Percentiles rank a stretch among this genome's conserved stretches.
These are phyloP conservation scores for Skeletonema marinoi DNA, from an alignment of 108 stramenopile species.

Conservation along the genomic window DNA sequence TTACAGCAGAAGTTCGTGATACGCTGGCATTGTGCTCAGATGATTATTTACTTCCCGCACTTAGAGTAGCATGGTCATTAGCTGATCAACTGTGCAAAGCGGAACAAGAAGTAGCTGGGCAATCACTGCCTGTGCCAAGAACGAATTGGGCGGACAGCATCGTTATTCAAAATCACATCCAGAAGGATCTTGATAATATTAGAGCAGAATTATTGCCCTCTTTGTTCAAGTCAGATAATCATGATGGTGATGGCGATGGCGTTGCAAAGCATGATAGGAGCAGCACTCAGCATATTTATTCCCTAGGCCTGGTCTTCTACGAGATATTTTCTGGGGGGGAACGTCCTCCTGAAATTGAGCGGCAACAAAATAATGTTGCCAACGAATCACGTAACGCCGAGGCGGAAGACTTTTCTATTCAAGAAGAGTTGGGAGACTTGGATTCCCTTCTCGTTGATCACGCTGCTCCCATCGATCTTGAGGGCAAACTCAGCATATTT, in stretches of 20 bases:
- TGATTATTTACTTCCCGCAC: no score
- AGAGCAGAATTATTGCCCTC: no score
- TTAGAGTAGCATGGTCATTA: not conserved
- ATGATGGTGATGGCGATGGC: no score
- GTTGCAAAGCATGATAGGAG: no score
- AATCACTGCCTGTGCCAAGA: not conserved
- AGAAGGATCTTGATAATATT: no score
- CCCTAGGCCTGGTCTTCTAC: constrained; percentile 20
- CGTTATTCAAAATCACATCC: not conserved
- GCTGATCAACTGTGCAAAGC: constrained; percentile 8
- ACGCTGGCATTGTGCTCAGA: no score
- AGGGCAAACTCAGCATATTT: not conserved
- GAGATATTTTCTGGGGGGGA: constrained; percentile 24
- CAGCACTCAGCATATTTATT: constrained; percentile 6
- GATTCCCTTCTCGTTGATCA: no score
- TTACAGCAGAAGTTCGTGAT: no score
- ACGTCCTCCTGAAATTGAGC: not conserved
- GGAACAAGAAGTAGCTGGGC: not conserved
- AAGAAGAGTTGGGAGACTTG: no score
- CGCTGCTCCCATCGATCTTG: not conserved
- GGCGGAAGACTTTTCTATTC: no score
- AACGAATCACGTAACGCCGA: no score
- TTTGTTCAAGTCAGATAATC: no score
- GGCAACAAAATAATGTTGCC: not conserved
- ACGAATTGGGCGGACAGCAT: not conserved